phyloP scores from a whole-genome alignment of 2,329 filamentous ascomycete species.

The Westerdykella sp. region DNA sequence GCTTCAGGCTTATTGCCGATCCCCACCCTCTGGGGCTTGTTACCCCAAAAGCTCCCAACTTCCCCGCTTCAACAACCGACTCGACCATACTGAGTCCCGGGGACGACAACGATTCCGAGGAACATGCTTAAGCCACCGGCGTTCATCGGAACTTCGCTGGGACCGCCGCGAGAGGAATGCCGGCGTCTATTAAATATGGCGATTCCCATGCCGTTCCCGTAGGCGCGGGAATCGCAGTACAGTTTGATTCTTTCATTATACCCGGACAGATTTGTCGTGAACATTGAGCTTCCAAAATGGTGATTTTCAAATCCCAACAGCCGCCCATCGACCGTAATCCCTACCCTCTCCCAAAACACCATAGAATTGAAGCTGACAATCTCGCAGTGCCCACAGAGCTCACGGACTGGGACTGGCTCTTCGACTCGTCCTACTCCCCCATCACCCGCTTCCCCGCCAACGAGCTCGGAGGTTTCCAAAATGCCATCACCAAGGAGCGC shows the following conservation, averaged over 20 bases:
- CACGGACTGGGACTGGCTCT: slow-evolving; percentile 58
- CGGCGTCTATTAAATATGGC: neutral
- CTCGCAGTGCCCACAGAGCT: slow-evolving; percentile 47
- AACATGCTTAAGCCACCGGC: slow-evolving; percentile 2
- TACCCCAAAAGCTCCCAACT: slow-evolving; percentile 3
- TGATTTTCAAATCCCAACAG: slow-evolving; percentile 40
- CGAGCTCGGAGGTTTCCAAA: slow-evolving; percentile 49
- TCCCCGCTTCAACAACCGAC: slow-evolving; percentile 24
- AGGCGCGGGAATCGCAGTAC: neutral
- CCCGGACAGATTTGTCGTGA: neutral
- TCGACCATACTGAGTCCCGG: slow-evolving; percentile 23
- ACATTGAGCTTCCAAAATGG: slow-evolving; percentile 20
- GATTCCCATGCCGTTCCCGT: neutral
- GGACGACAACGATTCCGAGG: neutral
- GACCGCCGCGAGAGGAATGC: neutral
- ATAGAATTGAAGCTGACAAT: neutral
- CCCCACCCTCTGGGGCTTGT: no score
- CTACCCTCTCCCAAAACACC: neutral
- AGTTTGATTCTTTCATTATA: neutral
- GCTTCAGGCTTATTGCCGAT: no score
- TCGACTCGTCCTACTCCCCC: slow-evolving; percentile 51
- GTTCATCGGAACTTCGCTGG: neutral
- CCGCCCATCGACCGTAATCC: slow-evolving; percentile 37
- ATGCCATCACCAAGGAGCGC: slow-evolving; percentile 54
- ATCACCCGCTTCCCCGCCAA: slow-evolving; percentile 36